A percentile compares a stretch with the other conserved stretches of the same genome.
These are phyloP conservation scores for Begonia peltatifolia DNA, from an alignment of 306 rosid genomes.

Conservation along the genomic window DNA sequence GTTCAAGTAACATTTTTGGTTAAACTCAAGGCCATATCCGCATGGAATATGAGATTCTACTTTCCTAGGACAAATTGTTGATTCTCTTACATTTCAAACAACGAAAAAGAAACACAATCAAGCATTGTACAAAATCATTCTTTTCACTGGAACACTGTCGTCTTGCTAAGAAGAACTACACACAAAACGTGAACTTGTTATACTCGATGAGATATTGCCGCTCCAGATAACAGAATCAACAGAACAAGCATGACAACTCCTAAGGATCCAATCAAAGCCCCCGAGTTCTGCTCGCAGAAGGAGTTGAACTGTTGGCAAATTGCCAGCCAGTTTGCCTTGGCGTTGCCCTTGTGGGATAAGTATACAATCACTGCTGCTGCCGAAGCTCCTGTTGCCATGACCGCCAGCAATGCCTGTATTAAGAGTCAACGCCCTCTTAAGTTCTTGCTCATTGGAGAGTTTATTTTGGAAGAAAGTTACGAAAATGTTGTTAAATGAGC, in stretches of 20 bases:
- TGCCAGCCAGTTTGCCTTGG: constrained; percentile 39
- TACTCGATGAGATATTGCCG: constrained; percentile 21
- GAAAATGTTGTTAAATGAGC: background rate
- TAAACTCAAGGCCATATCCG: too few relatives aligned
- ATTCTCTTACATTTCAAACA: too few relatives aligned
- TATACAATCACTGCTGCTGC: constrained; percentile 42
- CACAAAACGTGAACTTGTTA: background rate
- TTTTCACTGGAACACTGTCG: background rate
- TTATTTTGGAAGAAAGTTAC: too few relatives aligned
- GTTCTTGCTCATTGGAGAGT: background rate
- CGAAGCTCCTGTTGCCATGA: constrained; percentile 33
- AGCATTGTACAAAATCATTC: background rate
- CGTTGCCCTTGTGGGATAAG: constrained; percentile 42
- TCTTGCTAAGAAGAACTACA: background rate
- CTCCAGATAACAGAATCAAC: constrained; percentile 25
- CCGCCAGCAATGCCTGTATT: constrained; percentile 29
- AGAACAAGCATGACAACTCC: constrained; percentile 22
- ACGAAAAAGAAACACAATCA: too few relatives aligned
- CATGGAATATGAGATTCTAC: background rate
- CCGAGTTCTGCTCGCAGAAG: constrained; percentile 50
- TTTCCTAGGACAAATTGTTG: background rate
- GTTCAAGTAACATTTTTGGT: too few relatives aligned
- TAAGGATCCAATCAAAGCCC: constrained; percentile 49
- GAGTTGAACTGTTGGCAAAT: constrained; percentile 52
- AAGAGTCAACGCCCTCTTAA: background rate